phyloP scores from a whole-genome alignment of 768 basidiomycete genomes.

The Myochromella boudieri region DNA sequence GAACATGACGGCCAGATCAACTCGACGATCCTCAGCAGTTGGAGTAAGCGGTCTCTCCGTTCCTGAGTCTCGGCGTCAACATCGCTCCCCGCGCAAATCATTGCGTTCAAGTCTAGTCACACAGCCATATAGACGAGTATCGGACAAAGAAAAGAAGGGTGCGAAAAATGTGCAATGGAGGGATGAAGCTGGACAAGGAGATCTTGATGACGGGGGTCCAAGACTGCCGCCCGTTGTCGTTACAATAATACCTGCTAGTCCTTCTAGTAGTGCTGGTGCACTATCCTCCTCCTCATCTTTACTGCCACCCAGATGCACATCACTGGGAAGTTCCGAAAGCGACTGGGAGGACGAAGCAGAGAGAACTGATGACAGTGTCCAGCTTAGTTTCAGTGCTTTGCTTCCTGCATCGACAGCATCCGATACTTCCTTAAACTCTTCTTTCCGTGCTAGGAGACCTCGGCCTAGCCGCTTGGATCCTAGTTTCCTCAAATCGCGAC shows the following conservation, averaged over 20 bases:
- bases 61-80: constrained; percentile 52
- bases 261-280: constrained; percentile 22
- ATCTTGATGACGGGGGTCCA: constrained; percentile 63
- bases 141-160: constrained; percentile 61
- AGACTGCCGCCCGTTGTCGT: constrained; percentile 32
- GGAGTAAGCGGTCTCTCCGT: constrained; percentile 40
- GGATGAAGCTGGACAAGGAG: constrained; percentile 83
- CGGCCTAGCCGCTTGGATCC: constrained; percentile 70
- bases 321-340: constrained; percentile 70
- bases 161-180: constrained; percentile 85
- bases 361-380: constrained; percentile 77
- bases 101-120: constrained; percentile 61
- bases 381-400: constrained; percentile 48
- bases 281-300: constrained; percentile 24
- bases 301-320: constrained; percentile 41
- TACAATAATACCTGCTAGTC: constrained; percentile 44
- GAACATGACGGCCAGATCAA: constrained; percentile 16
- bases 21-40: constrained; percentile 40
- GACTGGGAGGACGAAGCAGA: constrained; percentile 92
- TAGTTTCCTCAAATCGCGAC: constrained; percentile 61
- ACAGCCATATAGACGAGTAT: constrained; percentile 61
- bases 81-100: constrained; percentile 70
- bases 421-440: constrained; percentile 22
- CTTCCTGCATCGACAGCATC: constrained; percentile 33
- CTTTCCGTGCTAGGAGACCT: constrained; percentile 40